phyloP scores from a whole-genome alignment of 441 rosid species.

The Adansonia grandidieri region DNA sequence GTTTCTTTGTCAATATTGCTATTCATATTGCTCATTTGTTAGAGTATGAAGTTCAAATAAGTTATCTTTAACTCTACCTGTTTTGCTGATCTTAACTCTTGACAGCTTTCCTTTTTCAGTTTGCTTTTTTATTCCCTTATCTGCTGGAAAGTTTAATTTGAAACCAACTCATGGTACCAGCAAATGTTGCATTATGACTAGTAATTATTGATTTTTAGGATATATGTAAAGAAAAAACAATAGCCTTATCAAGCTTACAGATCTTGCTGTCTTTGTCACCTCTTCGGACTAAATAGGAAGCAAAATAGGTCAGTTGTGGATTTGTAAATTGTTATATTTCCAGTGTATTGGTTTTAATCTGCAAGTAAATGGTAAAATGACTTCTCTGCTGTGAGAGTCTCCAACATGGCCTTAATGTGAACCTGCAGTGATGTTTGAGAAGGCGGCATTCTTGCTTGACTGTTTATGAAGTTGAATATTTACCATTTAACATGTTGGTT shows the following conservation, averaged over 20 bases:
- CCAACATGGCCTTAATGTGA: not conserved
- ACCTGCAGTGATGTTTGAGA: slow-evolving; percentile 14
- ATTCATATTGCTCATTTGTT: not conserved
- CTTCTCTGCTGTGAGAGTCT: not conserved
- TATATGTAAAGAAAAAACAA: not conserved
- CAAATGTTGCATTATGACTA: slow-evolving; percentile 8
- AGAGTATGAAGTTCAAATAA: not conserved
- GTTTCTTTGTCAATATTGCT: slow-evolving; percentile 7
- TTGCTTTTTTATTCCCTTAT: not conserved
- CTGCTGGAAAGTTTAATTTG: not conserved
- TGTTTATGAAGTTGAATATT: not conserved
- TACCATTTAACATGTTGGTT: not conserved
- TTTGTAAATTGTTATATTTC: slow-evolving; percentile 5
- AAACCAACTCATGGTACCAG: not conserved
- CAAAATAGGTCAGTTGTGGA: not conserved
- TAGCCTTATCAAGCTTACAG: not conserved
- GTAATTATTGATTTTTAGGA: not conserved
- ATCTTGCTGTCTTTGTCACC: not conserved
- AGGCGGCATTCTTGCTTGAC: not conserved
- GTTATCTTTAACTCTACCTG: not conserved
- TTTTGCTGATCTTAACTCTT: not conserved
- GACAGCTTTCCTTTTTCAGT: not conserved
- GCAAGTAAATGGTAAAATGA: not conserved
- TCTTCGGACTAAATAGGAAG: not conserved
- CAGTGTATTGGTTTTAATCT: not conserved